phyloP scores from a whole-genome alignment of 1,139 yeast genomes.

The Hyphopichia burtonii region DNA sequence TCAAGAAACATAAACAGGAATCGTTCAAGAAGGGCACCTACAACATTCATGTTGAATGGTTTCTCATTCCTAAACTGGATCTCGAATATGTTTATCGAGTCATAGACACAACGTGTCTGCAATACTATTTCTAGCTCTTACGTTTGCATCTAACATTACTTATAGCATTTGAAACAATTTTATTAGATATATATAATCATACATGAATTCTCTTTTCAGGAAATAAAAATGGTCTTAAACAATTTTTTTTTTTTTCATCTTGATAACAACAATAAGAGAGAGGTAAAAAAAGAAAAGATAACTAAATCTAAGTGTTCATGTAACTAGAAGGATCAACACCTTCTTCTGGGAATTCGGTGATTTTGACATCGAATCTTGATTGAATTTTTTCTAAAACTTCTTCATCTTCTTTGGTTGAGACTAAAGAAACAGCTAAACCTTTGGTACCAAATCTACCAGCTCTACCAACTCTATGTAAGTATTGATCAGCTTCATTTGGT shows the following conservation, averaged over 20 bases:
- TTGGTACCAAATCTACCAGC: slow-evolving; percentile 99
- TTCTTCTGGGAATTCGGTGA: slow-evolving; percentile 94
- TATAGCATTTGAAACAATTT: slow-evolving; percentile 6
- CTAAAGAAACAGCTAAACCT: slow-evolving; percentile 94
- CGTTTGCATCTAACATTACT: slow-evolving; percentile 3
- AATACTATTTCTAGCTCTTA: not conserved
- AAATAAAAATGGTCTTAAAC: not conserved
- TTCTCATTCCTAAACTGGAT: slow-evolving; percentile 47
- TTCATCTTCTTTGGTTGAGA: slow-evolving; percentile 82
- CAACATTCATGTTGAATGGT: slow-evolving; percentile 59
- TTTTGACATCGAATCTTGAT: slow-evolving; percentile 95
- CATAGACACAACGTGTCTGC: slow-evolving; percentile 33
- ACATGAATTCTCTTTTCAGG: not conserved
- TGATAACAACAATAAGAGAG: not conserved
- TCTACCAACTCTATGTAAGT: slow-evolving; percentile 98
- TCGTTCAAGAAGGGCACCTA: slow-evolving; percentile 14
- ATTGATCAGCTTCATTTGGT: slow-evolving; percentile 92
- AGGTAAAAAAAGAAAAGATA: not conserved
- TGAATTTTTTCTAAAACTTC: slow-evolving; percentile 90
- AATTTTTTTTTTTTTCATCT: not conserved
- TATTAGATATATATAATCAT: slow-evolving; percentile 1
- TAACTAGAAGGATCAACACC: slow-evolving; percentile 98
- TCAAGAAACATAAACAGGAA: slow-evolving; percentile 5
- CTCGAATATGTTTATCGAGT: slow-evolving; percentile 34
- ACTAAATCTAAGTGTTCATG: slow-evolving; percentile 73